Evolutionary conservation across 495 filamentous ascomycete species (phyloP).

Genomic region (Daldinia concentrica): DNA sequence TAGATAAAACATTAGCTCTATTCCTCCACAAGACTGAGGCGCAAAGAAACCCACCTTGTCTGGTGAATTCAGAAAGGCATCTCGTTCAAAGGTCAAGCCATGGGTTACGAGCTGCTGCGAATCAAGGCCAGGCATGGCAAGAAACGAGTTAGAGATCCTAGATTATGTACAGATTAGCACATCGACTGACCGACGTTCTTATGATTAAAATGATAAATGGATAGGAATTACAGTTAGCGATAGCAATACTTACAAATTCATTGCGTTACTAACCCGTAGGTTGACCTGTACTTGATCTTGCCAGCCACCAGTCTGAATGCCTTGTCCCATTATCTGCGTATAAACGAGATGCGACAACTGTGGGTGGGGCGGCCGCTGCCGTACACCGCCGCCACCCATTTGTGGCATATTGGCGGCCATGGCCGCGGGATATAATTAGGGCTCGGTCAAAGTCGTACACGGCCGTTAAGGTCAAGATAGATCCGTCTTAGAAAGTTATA

Average conservation of each 20-base stretch:
- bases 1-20: conserved; percentile 35
- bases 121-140: conserved; percentile 49
- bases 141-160: conserved; percentile 54
- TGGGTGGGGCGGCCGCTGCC: conserved; percentile 46
- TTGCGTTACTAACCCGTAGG: conserved; percentile 48
- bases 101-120: conserved; percentile 45
- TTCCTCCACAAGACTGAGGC: conserved; percentile 7
- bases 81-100: conserved; percentile 54
- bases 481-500: background rate
- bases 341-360: conserved; percentile 44
- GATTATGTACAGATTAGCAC: conserved; percentile 25
- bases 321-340: conserved; percentile 41
- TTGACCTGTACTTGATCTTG: conserved; percentile 43
- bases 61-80: conserved; percentile 51
- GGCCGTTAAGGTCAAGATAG: background rate
- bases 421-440: conserved; percentile 43
- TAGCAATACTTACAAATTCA: conserved; percentile 48
- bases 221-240: background rate
- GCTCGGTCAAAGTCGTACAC: conserved; percentile 31
- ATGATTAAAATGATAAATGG: background rate
- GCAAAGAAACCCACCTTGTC: conserved; percentile 52
- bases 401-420: conserved; percentile 61
- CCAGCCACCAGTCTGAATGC: conserved; percentile 42
- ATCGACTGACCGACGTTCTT: background rate
- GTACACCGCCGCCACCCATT: conserved; percentile 49